Conservation (phyloP, 2,329 filamentous ascomycete genomes). For the Sclerotinia nivalis region DNA sequence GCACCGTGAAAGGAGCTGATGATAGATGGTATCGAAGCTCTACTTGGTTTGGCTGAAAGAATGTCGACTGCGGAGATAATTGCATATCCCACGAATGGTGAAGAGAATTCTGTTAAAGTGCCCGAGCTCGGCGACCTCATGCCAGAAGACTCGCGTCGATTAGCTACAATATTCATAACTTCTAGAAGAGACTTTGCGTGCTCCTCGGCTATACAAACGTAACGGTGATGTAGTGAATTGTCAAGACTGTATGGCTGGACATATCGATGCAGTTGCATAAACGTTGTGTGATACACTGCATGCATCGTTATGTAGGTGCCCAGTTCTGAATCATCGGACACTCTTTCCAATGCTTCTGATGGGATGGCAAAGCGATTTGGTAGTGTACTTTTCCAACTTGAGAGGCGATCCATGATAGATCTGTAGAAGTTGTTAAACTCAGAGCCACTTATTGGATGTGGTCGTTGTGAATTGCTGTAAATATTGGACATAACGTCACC, state of each 20-base stretch:
- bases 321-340: constrained; percentile 53
- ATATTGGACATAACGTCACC: constrained; percentile 62
- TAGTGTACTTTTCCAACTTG: constrained; percentile 59
- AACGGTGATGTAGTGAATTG: constrained; percentile 46
- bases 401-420: constrained; percentile 52
- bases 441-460: constrained; percentile 37
- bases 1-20: constrained; percentile 57
- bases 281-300: constrained; percentile 63
- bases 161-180: constrained; percentile 48
- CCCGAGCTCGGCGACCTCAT: not conserved
- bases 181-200: constrained; percentile 56
- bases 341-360: constrained; percentile 57
- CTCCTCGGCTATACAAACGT: constrained; percentile 51
- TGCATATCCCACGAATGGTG: constrained; percentile 63
- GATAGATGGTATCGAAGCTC: constrained; percentile 52
- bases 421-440: constrained; percentile 51
- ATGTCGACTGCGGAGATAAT: constrained; percentile 67
- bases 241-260: constrained; percentile 48
- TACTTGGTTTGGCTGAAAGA: constrained; percentile 58
- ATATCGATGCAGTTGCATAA: constrained; percentile 66
- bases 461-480: constrained; percentile 49
- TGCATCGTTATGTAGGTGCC: constrained; percentile 65
- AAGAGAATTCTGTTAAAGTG: constrained; percentile 45
- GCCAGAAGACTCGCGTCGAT: constrained; percentile 32
- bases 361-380: constrained; percentile 57